phyloP scores from a whole-genome alignment of 129 eudicot genomes.

The Centella asiatica region DNA sequence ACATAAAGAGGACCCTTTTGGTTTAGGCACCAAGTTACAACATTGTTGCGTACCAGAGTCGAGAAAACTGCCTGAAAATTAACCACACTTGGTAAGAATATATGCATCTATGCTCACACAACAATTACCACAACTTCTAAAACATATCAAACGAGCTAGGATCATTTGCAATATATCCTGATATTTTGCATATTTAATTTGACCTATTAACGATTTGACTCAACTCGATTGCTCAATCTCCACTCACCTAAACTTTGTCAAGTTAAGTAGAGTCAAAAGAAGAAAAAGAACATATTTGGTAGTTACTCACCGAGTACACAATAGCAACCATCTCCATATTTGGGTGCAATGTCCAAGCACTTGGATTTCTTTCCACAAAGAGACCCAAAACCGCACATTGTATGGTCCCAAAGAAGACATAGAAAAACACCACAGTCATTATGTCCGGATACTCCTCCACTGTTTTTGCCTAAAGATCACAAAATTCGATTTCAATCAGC shows the following conservation, averaged over 20 bases:
- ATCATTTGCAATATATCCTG: no score
- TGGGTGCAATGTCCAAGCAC: constrained; percentile 7
- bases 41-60: constrained; percentile 4
- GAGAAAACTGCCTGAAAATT: constrained; percentile 15
- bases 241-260: neutral
- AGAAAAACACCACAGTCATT: constrained; percentile 9
- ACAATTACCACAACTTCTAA: no score
- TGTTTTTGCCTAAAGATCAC: neutral
- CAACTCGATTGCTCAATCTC: no score
- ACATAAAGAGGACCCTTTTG: constrained; percentile 26
- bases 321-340: constrained; percentile 10
- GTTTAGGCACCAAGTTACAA: constrained; percentile 17
- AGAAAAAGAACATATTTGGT: neutral
- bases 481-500: neutral
- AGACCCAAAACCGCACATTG: neutral
- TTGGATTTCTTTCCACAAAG: neutral
- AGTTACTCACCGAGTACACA: constrained; percentile 7
- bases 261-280: neutral
- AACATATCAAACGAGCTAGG: no score
- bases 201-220: no score
- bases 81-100: no score
- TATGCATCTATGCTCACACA: no score
- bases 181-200: no score
- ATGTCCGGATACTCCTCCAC: constrained; percentile 15
- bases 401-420: constrained; percentile 11